These are phyloP conservation scores for Leptographium wingfieldii DNA, from an alignment of 2,329 filamentous ascomycete genomes.

Conservation along the genomic window DNA sequence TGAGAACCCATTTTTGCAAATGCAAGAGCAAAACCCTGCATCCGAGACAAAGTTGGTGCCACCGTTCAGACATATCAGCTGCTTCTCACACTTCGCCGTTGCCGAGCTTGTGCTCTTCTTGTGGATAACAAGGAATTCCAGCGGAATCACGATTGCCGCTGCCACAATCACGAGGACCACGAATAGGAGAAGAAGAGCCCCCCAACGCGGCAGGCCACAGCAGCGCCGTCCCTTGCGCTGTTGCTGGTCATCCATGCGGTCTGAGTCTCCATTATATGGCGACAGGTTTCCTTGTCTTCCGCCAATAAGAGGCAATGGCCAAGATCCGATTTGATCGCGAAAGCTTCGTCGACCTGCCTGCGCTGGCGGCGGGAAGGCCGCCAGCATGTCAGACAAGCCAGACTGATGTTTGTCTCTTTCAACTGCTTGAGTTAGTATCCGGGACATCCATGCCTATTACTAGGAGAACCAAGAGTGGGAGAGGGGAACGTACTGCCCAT, in stretches of 20 bases:
- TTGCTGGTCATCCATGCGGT: constrained; percentile 17
- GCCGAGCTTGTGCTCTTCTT: constrained; percentile 23
- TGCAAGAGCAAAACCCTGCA: constrained; percentile 62
- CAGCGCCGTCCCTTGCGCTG: constrained; percentile 42
- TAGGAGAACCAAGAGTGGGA: neutral
- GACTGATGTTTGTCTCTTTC: constrained; percentile 34
- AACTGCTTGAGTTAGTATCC: constrained; percentile 4
- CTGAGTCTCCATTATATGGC: constrained; percentile 7
- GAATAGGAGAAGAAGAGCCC: constrained; percentile 53
- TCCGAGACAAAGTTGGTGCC: constrained; percentile 58
- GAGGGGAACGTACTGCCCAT: constrained; percentile 22
- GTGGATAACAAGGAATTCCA: constrained; percentile 50
- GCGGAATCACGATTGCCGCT: constrained; percentile 70
- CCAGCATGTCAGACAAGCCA: constrained; percentile 51
- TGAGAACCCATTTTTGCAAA: constrained; percentile 82
- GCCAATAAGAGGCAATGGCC: constrained; percentile 30
- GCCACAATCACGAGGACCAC: constrained; percentile 60
- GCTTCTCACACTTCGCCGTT: constrained; percentile 43
- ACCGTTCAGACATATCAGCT: constrained; percentile 62
- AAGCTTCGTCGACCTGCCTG: constrained; percentile 34
- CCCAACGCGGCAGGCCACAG: constrained; percentile 75
- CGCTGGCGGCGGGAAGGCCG: constrained; percentile 50
- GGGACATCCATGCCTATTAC: no score
- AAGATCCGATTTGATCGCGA: constrained; percentile 34
- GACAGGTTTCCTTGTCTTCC: constrained; percentile 8